Evolutionary conservation across 2,329 filamentous ascomycete genomes (phyloP).

Genomic region (Rasamsonia emersonii): DNA sequence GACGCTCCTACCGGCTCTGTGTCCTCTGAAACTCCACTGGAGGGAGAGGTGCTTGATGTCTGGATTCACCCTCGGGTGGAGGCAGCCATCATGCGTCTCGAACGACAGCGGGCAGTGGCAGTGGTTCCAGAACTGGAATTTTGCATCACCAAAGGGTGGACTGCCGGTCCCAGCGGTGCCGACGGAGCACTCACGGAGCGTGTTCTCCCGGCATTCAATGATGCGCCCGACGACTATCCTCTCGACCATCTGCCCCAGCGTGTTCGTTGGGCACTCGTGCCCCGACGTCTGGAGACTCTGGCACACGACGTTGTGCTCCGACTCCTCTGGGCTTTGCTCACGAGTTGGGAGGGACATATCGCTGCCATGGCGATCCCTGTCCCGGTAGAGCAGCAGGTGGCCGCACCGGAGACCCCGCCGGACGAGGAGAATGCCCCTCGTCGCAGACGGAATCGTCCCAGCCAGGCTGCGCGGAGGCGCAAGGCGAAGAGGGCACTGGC

Average conservation of each 20-base stretch:
- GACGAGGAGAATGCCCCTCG: conserved; percentile 8
- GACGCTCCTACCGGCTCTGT: conserved; percentile 5
- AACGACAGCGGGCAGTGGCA: conserved; percentile 4
- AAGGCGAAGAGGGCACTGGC: conserved; percentile 2
- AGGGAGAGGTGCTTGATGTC: conserved; percentile 6
- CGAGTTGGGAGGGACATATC: conserved; percentile 7
- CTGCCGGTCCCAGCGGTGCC: conserved; percentile 7
- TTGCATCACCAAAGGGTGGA: conserved; percentile 7
- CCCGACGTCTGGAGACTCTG: conserved; percentile 12
- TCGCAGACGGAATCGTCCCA: conserved; percentile 8
- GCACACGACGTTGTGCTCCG: conserved; percentile 10
- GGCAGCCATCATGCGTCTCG: conserved; percentile 9
- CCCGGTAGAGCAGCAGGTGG: conserved; percentile 5
- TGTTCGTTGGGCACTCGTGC: conserved; percentile 13
- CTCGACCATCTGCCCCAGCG: conserved; percentile 7
- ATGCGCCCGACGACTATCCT: conserved; percentile 10
- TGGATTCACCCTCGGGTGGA: conserved; percentile 9
- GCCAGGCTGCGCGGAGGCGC: conserved; percentile 10
- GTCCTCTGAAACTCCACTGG: conserved; percentile 1
- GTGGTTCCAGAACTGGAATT: conserved; percentile 4
- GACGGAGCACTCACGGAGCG: conserved; percentile 11
- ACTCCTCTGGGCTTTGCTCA: conserved; percentile 7
- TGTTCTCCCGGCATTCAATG: conserved; percentile 10
- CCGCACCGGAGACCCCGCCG: conserved; percentile 4
- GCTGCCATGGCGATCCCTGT: conserved; percentile 3